Conservation (phyloP, 192 early-diverging fungal species). For the Entomortierella chlamydospora region DNA sequence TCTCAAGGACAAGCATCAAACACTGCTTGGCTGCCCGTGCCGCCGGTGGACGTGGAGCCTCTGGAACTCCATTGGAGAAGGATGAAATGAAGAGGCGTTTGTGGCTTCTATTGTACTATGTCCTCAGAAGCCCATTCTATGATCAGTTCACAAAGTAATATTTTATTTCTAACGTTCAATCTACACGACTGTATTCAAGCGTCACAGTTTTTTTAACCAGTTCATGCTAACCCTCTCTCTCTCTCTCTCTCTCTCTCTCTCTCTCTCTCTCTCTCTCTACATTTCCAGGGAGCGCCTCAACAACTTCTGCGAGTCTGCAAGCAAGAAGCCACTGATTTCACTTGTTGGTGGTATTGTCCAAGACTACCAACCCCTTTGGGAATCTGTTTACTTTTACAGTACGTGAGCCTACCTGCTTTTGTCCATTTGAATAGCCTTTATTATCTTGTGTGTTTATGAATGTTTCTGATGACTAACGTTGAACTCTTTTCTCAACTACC, state of each 20-base stretch:
- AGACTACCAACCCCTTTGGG: slow-evolving; percentile 93
- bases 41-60: slow-evolving; percentile 38
- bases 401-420: background rate
- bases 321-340: slow-evolving; percentile 80
- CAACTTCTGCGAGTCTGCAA: slow-evolving; percentile 70
- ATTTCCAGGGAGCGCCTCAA: slow-evolving; percentile 67
- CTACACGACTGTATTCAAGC: too few species aligned
- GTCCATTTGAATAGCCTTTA: background rate
- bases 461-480: background rate
- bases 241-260: slow-evolving; percentile 1
- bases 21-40: slow-evolving; percentile 28
- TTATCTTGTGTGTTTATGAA: background rate
- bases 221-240: too few species aligned
- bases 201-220: too few species aligned
- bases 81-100: slow-evolving; percentile 80
- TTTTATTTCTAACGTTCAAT: background rate
- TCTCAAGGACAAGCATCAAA: slow-evolving; percentile 59
- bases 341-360: slow-evolving; percentile 81
- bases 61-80: slow-evolving; percentile 76
- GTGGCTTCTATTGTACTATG: slow-evolving; percentile 82
- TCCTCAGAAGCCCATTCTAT: slow-evolving; percentile 90
- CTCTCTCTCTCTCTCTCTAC: background rate
- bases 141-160: slow-evolving; percentile 77
- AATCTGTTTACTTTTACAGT: slow-evolving; percentile 91
- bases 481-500: background rate